These are phyloP conservation scores for Nothophoma quercina DNA, from an alignment of 2,329 filamentous ascomycete genomes.

Conservation along the genomic window DNA sequence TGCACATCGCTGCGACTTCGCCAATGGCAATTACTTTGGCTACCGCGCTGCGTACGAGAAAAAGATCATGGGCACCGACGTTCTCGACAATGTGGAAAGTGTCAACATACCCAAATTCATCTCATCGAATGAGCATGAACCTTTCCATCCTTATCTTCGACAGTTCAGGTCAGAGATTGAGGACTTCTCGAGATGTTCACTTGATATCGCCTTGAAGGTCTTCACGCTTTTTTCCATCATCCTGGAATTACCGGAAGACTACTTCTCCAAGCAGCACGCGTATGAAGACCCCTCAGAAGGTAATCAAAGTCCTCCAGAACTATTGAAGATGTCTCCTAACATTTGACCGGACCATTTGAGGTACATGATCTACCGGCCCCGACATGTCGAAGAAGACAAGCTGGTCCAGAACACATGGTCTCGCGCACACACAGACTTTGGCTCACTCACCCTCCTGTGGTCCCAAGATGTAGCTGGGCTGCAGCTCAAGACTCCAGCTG, in stretches of 20 bases:
- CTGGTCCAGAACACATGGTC: conserved; percentile 53
- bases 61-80: conserved; percentile 40
- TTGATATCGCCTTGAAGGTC: conserved; percentile 43
- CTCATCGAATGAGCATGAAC: conserved; percentile 29
- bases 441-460: conserved; percentile 57
- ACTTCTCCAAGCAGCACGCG: conserved; percentile 47
- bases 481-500: conserved; percentile 55
- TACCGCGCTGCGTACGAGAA: conserved; percentile 43
- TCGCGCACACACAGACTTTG: conserved; percentile 60
- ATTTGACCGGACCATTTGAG: conserved; percentile 44
- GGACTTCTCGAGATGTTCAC: conserved; percentile 34
- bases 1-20: conserved; percentile 41
- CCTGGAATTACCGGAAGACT: conserved; percentile 50
- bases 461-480: conserved; percentile 57
- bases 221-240: conserved; percentile 52
- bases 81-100: conserved; percentile 44
- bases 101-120: conserved; percentile 47
- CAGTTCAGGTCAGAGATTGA: conserved; percentile 38
- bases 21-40: conserved; percentile 42
- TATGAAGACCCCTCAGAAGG: conserved; percentile 46
- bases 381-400: conserved; percentile 46
- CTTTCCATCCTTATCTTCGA: conserved; percentile 38
- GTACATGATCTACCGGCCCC: conserved; percentile 55
- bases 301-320: background rate
- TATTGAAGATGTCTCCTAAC: background rate